Evolutionary conservation across 2,329 filamentous ascomycete species (phyloP).

Genomic region (Chaetothyriales sp.): DNA sequence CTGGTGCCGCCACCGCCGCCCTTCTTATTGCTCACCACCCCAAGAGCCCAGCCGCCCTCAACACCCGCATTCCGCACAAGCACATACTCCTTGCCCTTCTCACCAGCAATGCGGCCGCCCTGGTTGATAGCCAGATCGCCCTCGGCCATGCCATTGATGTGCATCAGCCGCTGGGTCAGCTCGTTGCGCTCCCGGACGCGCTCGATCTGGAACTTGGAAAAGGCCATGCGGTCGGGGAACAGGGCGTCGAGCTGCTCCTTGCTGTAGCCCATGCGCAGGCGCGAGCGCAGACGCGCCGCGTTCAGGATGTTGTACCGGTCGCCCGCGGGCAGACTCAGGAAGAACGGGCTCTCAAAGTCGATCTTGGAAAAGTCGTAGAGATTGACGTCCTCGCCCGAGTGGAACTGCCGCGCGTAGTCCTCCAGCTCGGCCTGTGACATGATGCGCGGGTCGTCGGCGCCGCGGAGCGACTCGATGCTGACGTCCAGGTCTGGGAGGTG

Average conservation of each 20-base stretch:
- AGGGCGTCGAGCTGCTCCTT: constrained; percentile 92
- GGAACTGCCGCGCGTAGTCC: constrained; percentile 82
- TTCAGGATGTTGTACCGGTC: constrained; percentile 97
- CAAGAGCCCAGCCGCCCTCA: constrained; percentile 89
- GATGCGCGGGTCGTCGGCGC: constrained; percentile 79
- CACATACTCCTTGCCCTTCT: constrained; percentile 86
- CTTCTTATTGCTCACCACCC: constrained; percentile 77
- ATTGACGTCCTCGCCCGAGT: constrained; percentile 74
- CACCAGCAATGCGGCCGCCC: constrained; percentile 43
- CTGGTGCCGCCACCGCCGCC: constrained; percentile 50
- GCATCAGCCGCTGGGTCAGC: constrained; percentile 86
- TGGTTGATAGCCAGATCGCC: constrained; percentile 45
- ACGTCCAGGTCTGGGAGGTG: constrained; percentile 75
- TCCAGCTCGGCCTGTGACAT: constrained; percentile 93
- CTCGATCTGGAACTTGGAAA: constrained; percentile 92
- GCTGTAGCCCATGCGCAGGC: constrained; percentile 85
- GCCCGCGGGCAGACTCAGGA: constrained; percentile 71
- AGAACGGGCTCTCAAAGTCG: constrained; percentile 92
- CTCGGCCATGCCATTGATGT: constrained; percentile 74
- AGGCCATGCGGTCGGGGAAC: constrained; percentile 96
- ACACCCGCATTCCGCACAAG: constrained; percentile 89
- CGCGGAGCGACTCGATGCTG: constrained; percentile 71
- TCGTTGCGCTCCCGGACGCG: constrained; percentile 84
- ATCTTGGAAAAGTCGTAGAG: constrained; percentile 97
- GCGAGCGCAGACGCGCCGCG: constrained; percentile 71